Conservation (phyloP, 306 rosid species). For the Cercis canadensis region DNA sequence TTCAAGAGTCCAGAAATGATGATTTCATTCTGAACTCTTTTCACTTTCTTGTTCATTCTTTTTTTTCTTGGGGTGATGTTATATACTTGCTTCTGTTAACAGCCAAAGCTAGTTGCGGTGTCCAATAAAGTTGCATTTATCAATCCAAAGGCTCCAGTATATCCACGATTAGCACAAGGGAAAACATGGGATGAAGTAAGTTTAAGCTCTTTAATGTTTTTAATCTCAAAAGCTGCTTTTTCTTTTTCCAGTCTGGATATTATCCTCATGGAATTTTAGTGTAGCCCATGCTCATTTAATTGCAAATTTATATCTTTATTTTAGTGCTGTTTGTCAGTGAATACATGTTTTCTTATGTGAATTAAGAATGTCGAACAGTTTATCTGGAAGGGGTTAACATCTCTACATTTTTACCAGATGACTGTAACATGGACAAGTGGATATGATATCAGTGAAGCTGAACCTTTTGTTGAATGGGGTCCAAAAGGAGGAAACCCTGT, state of each 20-base stretch:
- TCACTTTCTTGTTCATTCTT: background rate
- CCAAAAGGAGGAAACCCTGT: constrained; percentile 55
- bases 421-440: constrained; percentile 99
- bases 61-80: no score
- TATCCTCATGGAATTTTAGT: constrained; percentile 11
- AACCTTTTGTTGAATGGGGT: constrained; percentile 92
- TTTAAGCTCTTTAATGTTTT: constrained; percentile 12
- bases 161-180: constrained; percentile 95
- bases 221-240: constrained; percentile 23
- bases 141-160: constrained; percentile 89
- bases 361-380: constrained; percentile 15
- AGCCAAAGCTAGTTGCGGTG: constrained; percentile 86
- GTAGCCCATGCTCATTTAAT: background rate
- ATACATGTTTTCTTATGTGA: constrained; percentile 2
- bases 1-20: constrained; percentile 7
- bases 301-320: constrained; percentile 26
- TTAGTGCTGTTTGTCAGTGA: constrained; percentile 21
- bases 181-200: constrained; percentile 89
- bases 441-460: constrained; percentile 73
- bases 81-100: constrained; percentile 26
- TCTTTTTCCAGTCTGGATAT: constrained; percentile 2
- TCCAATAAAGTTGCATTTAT: constrained; percentile 65
- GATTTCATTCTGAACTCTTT: constrained; percentile 23
- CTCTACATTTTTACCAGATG: constrained; percentile 53
- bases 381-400: background rate